phyloP scores from a whole-genome alignment of 768 basidiomycete genomes.

The Tephrocybe sp. region DNA sequence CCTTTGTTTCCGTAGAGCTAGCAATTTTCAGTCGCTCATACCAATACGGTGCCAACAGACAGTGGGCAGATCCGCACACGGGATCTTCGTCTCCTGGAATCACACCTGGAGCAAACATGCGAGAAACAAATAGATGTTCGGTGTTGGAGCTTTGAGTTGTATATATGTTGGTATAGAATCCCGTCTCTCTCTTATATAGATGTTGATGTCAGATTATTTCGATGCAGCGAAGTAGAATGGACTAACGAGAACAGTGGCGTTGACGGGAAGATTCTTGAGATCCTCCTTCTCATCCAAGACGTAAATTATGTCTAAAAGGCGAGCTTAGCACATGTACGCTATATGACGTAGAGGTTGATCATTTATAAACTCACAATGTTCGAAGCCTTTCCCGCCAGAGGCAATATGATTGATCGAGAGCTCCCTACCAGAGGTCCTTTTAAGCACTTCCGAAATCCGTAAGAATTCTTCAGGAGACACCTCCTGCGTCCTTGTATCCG shows the following conservation, averaged over 20 bases:
- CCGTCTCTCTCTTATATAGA: constrained; percentile 26
- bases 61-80: constrained; percentile 52
- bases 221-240: not conserved
- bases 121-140: constrained; percentile 42
- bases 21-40: constrained; percentile 29
- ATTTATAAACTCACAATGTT: constrained; percentile 25
- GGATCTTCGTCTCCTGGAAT: constrained; percentile 19
- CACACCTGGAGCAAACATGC: constrained; percentile 46
- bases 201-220: not conserved
- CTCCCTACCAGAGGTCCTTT: constrained; percentile 38
- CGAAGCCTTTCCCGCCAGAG: constrained; percentile 32
- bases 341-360: not conserved
- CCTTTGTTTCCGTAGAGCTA: constrained; percentile 30
- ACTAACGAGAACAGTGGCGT: constrained; percentile 8
- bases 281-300: constrained; percentile 37
- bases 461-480: constrained; percentile 30
- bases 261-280: constrained; percentile 10
- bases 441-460: constrained; percentile 28
- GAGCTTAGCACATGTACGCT: not conserved
- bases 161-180: constrained; percentile 36
- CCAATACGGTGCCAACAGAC: constrained; percentile 44
- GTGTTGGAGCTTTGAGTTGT: constrained; percentile 33
- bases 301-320: constrained; percentile 33
- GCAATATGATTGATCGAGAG: constrained; percentile 37
- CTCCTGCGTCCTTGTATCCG: constrained; percentile 23